Conservation (phyloP, 495 filamentous ascomycete species). For the Trypethelium eluteriae region DNA sequence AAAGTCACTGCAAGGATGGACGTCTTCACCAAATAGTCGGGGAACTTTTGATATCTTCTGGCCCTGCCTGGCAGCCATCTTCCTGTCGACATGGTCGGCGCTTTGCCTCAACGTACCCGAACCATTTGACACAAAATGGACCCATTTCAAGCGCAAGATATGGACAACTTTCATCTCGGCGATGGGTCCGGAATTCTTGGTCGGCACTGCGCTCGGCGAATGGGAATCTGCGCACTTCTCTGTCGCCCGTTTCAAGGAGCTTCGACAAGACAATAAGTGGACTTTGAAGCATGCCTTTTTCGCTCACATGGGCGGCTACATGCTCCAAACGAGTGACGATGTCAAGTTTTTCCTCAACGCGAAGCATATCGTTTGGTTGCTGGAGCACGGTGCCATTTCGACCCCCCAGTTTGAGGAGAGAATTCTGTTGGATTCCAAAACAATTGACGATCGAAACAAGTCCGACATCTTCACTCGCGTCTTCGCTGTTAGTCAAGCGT, state of each 20-base stretch:
- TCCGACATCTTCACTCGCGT: conserved; percentile 15
- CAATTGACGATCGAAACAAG: conserved; percentile 32
- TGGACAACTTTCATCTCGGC: neutral
- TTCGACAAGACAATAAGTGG: conserved; percentile 18
- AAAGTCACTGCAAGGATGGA: neutral
- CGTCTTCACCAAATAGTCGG: neutral
- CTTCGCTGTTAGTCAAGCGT: conserved; percentile 26
- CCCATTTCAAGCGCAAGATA: neutral
- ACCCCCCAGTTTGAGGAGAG: conserved; percentile 21
- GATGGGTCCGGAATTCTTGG: conserved; percentile 32
- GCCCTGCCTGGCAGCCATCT: neutral
- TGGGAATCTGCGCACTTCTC: conserved; percentile 34
- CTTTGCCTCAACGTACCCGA: neutral
- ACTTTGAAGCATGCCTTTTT: conserved; percentile 34
- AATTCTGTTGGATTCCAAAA: conserved; percentile 12
- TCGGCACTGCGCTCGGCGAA: conserved; percentile 34
- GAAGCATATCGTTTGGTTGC: conserved; percentile 30
- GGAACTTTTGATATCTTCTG: conserved; percentile 1
- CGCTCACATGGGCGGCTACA: conserved; percentile 35
- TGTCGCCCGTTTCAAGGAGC: conserved; percentile 21
- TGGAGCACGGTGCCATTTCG: neutral
- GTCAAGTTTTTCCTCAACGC: conserved; percentile 30
- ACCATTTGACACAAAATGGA: neutral
- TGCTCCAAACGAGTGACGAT: conserved; percentile 21
- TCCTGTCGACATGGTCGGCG: neutral